phyloP scores from a whole-genome alignment of 2,329 filamentous ascomycete species.

The Pezicula rhizophila region DNA sequence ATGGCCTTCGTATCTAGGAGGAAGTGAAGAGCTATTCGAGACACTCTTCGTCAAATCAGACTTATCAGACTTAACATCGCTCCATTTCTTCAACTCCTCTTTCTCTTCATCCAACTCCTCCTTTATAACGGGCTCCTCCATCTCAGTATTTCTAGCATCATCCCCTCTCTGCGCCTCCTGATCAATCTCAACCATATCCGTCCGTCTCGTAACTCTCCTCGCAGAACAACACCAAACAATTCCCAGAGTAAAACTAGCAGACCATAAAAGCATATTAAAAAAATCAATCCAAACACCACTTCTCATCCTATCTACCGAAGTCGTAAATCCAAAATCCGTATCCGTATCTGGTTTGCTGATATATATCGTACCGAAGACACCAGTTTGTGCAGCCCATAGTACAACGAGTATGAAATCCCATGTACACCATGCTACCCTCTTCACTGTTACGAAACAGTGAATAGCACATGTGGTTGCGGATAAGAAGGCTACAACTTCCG shows the following conservation, averaged over 20 bases:
- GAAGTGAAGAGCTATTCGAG: too few relatives aligned
- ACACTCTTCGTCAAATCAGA: too few relatives aligned
- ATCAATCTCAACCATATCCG: neutral
- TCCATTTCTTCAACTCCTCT: too few relatives aligned
- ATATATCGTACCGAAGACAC: conserved; percentile 63
- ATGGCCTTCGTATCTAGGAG: too few relatives aligned
- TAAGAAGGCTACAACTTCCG: conserved; percentile 60
- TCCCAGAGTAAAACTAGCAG: conserved; percentile 27
- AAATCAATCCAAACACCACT: conserved; percentile 77
- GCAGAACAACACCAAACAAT: conserved; percentile 5
- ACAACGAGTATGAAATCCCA: conserved; percentile 68
- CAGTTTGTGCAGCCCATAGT: conserved; percentile 74
- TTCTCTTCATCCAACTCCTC: too few relatives aligned
- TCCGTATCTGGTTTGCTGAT: neutral
- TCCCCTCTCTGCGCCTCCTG: neutral
- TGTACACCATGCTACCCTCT: conserved; percentile 43
- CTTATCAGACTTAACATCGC: too few relatives aligned
- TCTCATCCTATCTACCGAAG: conserved; percentile 52
- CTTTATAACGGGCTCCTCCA: too few relatives aligned
- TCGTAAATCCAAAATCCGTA: neutral
- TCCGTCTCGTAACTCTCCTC: conserved; percentile 2
- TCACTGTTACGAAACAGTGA: conserved; percentile 50
- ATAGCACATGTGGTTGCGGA: conserved; percentile 61
- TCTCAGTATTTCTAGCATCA: too few relatives aligned
- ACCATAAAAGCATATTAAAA: conserved; percentile 67